Evolutionary conservation across 2,329 filamentous ascomycete species (phyloP), one percentile per base, ranked within the genome.

Genomic region (Aspergillus transmontanensis): DNA sequence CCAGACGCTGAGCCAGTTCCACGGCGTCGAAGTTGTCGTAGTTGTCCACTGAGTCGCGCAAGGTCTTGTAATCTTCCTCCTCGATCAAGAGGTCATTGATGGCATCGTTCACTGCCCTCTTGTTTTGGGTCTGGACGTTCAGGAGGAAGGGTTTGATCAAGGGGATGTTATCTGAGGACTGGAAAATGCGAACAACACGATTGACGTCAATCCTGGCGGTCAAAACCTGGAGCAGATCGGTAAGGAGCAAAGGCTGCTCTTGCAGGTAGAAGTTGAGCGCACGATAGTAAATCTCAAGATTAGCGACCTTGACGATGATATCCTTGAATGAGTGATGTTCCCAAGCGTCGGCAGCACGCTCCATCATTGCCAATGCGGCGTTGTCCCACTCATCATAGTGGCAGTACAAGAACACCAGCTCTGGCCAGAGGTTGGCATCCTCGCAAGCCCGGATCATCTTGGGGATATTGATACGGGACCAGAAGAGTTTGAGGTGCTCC

Each of bases 301-400:
- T 99, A 74, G 94, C 92, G 69, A 97, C 94, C 87, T 99, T 99
- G 81, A 97, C 89, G 62, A 97, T 86, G 58, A 96, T 98, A 76
- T 99, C 96, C 86, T 99, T 99, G 89, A 99, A 99, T 56, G 96
- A 95, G 78, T 97, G 93, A 82, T 99, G 95, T 79, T 99, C 96
- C 95, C 95, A 99, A 1, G 95, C 94, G 83, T 98, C 96, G 69
- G 96, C 90, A 14, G 95, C 92, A 71, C 93, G 92, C 84, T 99
- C 95, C 87, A 99, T 99, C 83, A 99, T 97, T 21, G 95, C 93
- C 60, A 99, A 86, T 55, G 94, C 93, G 51, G 95, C 95, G 75
- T 99, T 98, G 80, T 99, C 96, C 80, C 91, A 97, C 77, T 99
- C 96, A 69, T 99, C 96, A 74, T 97, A 98, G 81, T 99, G 95